phyloP scores from a whole-genome alignment of 1,284 basidiomycete genomes.

The Malassezia cuniculi region DNA sequence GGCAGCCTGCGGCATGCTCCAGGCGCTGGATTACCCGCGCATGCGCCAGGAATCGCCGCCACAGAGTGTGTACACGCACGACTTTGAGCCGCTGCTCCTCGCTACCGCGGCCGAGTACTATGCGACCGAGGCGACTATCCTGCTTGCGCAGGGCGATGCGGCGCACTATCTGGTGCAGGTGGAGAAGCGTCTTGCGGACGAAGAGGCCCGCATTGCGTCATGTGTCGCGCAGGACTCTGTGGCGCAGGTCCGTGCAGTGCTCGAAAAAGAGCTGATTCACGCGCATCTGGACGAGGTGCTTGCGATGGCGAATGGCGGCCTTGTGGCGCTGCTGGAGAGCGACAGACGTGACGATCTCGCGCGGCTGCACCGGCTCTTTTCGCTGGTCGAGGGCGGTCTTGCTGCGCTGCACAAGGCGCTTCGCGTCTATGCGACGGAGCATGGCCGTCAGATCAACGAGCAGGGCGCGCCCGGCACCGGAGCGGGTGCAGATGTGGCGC shows the following conservation, averaged over 20 bases:
- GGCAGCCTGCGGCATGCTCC: constrained; percentile 71
- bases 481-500: constrained; percentile 50
- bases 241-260: constrained; percentile 58
- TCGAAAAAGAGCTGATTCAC: constrained; percentile 65
- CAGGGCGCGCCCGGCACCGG: constrained; percentile 3
- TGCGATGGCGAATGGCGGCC: constrained; percentile 67
- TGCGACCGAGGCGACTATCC: constrained; percentile 57
- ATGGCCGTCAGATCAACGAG: constrained; percentile 71
- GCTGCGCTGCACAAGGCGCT: constrained; percentile 58
- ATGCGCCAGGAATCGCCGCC: constrained; percentile 7
- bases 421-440: constrained; percentile 60
- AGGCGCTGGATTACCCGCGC: constrained; percentile 52
- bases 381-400: constrained; percentile 54
- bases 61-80: constrained; percentile 63
- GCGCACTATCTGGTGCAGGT: constrained; percentile 73
- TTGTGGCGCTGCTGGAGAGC: constrained; percentile 74
- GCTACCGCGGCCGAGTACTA: constrained; percentile 70
- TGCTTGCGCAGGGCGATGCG: constrained; percentile 65
- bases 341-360: constrained; percentile 65
- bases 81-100: constrained; percentile 74
- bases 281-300: constrained; percentile 66
- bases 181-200: constrained; percentile 68
- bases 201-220: constrained; percentile 73
- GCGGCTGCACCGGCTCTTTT: constrained; percentile 68
- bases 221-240: constrained; percentile 71